phyloP scores from a whole-genome alignment of 257 asterid genomes.

The Paulownia fortunei region DNA sequence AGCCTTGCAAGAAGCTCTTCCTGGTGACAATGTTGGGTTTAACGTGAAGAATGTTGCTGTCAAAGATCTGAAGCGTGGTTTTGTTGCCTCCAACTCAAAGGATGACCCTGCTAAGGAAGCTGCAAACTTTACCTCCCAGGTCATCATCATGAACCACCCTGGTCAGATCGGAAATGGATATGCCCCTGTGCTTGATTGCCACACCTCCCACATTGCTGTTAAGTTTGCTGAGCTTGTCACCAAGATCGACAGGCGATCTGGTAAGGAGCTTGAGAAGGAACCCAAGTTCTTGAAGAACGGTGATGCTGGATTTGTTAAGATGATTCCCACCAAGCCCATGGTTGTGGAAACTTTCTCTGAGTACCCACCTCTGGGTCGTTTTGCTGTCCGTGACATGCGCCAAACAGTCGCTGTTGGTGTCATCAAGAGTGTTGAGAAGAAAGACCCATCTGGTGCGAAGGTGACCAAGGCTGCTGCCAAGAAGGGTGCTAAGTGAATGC shows the following conservation, averaged over 20 bases:
- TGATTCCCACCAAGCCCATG: constrained; percentile 47
- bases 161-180: too few relatives aligned
- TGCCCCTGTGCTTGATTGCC: too few relatives aligned
- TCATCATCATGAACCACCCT: too few relatives aligned
- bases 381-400: constrained; percentile 42
- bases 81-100: too few relatives aligned
- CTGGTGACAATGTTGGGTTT: too few relatives aligned
- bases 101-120: too few relatives aligned
- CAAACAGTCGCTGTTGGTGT: constrained; percentile 44
- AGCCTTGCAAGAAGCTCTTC: constrained; percentile 59
- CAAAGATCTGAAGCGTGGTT: too few relatives aligned
- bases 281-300: constrained; percentile 47
- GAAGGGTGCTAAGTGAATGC: constrained; percentile 68
- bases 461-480: constrained; percentile 82
- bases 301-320: constrained; percentile 43
- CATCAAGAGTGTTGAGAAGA: constrained; percentile 58
- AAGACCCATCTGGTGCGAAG: constrained; percentile 75
- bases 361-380: constrained; percentile 44
- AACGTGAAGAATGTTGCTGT: too few relatives aligned
- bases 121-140: too few relatives aligned
- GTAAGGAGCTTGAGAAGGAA: constrained; percentile 55
- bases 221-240: too few relatives aligned
- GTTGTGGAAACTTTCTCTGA: constrained; percentile 44
- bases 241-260: too few relatives aligned
- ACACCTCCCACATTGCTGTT: too few relatives aligned